Conservation (phyloP, 495 filamentous ascomycete species). For the Xylaria scruposa region DNA sequence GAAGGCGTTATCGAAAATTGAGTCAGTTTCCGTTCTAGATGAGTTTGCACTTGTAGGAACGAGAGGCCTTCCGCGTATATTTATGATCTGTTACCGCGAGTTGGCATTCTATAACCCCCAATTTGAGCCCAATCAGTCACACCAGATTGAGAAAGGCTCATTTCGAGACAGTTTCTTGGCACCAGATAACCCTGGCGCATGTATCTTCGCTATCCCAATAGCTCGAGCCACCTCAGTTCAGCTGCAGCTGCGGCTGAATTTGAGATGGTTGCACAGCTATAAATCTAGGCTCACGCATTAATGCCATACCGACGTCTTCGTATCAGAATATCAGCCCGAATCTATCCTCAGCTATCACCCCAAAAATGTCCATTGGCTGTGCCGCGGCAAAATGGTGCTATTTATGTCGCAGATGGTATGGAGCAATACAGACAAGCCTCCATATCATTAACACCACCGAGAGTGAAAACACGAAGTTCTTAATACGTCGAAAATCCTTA, state of each 20-base stretch:
- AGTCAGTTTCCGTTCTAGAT: background rate
- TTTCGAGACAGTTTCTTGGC: background rate
- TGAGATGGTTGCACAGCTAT: background rate
- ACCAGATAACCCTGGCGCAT: background rate
- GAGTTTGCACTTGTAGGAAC: background rate
- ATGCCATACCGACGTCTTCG: background rate
- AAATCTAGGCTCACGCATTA: background rate
- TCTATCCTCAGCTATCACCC: background rate
- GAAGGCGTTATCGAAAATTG: background rate
- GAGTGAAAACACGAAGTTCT: no score
- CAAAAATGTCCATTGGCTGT: background rate
- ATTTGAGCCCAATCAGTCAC: background rate
- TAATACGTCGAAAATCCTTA: no score
- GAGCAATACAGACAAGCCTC: background rate
- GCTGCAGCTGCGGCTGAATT: background rate
- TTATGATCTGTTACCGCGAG: background rate
- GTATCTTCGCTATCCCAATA: background rate
- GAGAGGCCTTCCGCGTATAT: background rate
- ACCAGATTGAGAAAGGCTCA: background rate
- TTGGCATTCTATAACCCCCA: background rate
- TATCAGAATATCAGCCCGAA: background rate
- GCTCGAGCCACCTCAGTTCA: conserved; percentile 4
- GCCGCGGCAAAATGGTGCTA: background rate
- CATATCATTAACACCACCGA: no score
- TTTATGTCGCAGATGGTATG: background rate